Conservation (phyloP, 1,284 basidiomycete species). For the Heterobasidion occidentale region DNA sequence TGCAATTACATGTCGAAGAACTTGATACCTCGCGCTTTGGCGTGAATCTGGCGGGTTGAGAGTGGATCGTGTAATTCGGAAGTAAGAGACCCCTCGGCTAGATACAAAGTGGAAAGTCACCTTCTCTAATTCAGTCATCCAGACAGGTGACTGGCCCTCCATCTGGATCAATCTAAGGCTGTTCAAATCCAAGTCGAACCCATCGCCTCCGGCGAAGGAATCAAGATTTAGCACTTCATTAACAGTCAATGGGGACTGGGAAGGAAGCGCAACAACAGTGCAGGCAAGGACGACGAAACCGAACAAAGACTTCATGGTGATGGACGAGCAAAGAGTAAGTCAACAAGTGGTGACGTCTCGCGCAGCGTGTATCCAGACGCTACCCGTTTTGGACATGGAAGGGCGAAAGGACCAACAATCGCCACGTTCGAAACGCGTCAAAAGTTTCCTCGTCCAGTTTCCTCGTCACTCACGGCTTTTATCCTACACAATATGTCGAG, state of each 20-base stretch:
- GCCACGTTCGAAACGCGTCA: neutral
- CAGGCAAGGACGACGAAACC: constrained; percentile 26
- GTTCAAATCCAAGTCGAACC: constrained; percentile 57
- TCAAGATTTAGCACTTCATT: neutral
- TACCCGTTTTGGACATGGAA: no score
- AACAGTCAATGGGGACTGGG: neutral
- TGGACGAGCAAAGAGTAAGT: neutral
- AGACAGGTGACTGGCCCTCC: constrained; percentile 57
- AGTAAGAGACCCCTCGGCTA: neutral
- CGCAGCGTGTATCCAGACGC: neutral
- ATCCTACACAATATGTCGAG: constrained; percentile 1
- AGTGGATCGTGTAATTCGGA: neutral
- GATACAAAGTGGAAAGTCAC: constrained; percentile 24
- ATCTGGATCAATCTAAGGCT: constrained; percentile 72
- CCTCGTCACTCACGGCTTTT: neutral
- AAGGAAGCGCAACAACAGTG: constrained; percentile 18
- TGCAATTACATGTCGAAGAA: constrained; percentile 80
- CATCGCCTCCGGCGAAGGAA: constrained; percentile 11
- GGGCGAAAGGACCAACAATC: no score
- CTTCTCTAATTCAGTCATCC: constrained; percentile 83
- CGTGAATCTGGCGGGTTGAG: constrained; percentile 49
- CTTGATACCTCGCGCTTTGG: constrained; percentile 65
- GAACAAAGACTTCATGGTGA: constrained; percentile 6
- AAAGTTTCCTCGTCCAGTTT: neutral
- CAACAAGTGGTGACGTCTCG: neutral